phyloP scores from a whole-genome alignment of 139 green algal species.

The Micractinium sp. region DNA sequence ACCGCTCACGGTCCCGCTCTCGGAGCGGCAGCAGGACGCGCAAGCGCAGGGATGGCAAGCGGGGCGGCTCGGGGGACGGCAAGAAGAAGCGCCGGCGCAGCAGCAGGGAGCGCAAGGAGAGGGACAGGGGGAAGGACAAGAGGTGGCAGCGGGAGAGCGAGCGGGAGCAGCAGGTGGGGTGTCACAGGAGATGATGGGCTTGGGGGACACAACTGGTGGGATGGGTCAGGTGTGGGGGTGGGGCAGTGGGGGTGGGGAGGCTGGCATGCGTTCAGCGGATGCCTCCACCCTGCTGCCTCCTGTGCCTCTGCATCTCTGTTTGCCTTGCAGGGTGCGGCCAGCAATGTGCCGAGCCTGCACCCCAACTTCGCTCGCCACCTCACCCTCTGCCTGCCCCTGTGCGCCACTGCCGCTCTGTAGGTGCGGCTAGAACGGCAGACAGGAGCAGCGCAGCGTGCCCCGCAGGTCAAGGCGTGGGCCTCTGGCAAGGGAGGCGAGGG shows the following conservation, averaged over 20 bases:
- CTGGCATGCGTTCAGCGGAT: background rate
- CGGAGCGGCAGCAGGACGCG: slow-evolving; percentile 4
- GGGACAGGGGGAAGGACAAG: slow-evolving; percentile 13
- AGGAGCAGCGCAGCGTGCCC: slow-evolving; percentile 1
- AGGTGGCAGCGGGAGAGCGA: slow-evolving; percentile 17
- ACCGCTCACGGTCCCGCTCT: background rate
- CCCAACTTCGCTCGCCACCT: background rate
- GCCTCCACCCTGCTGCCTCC: too few species aligned
- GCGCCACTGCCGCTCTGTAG: background rate
- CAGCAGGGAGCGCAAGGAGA: slow-evolving; percentile 11
- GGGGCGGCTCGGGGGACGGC: background rate
- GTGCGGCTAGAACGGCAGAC: slow-evolving; percentile 13
- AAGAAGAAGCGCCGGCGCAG: slow-evolving; percentile 9
- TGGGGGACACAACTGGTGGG: too few species aligned
- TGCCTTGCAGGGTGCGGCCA: background rate
- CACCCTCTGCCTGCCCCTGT: background rate
- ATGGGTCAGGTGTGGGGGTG: background rate
- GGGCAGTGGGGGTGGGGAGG: background rate
- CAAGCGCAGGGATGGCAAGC: background rate
- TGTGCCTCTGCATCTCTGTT: background rate
- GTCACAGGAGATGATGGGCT: background rate
- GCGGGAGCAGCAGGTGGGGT: slow-evolving; percentile 19
- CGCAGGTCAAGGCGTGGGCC: slow-evolving; percentile 24
- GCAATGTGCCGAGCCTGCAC: too few species aligned
- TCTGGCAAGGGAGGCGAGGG: background rate